These are phyloP conservation scores for Hypoxylon sp. DNA, from an alignment of 2,329 filamentous ascomycete species.

Conservation along the genomic window DNA sequence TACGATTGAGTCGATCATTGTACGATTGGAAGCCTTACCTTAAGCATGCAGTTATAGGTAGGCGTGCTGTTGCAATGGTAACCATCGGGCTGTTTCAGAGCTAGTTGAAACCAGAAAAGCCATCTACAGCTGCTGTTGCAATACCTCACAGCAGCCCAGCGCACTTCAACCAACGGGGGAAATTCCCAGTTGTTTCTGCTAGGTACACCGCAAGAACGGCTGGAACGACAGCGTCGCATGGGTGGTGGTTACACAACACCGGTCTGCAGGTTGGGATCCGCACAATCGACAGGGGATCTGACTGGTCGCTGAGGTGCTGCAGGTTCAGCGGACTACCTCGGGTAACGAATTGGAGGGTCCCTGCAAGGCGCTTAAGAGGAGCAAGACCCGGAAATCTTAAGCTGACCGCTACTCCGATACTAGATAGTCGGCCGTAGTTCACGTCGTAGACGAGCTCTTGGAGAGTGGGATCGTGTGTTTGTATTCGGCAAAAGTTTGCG, in stretches of 20 bases:
- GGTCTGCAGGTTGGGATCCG: slow-evolving; percentile 39
- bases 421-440: slow-evolving; percentile 44
- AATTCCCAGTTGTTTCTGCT: slow-evolving; percentile 38
- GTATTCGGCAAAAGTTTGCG: slow-evolving; percentile 34
- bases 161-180: slow-evolving; percentile 30
- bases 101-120: slow-evolving; percentile 19
- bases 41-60: slow-evolving; percentile 4
- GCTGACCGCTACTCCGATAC: slow-evolving; percentile 52
- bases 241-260: slow-evolving; percentile 41
- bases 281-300: slow-evolving; percentile 34
- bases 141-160: neutral
- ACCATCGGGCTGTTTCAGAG: slow-evolving; percentile 34
- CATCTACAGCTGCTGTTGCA: neutral
- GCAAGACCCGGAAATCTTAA: slow-evolving; percentile 45
- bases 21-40: slow-evolving; percentile 29
- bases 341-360: slow-evolving; percentile 43
- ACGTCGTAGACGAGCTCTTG: slow-evolving; percentile 36
- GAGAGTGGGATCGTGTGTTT: slow-evolving; percentile 28
- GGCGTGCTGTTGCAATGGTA: slow-evolving; percentile 27
- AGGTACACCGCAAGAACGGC: slow-evolving; percentile 51
- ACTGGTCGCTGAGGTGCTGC: slow-evolving; percentile 41
- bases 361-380: slow-evolving; percentile 32
- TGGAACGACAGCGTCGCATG: slow-evolving; percentile 40
- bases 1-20: slow-evolving; percentile 4
- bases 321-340: slow-evolving; percentile 40